These are phyloP conservation scores for Trifolium subterraneum DNA, from an alignment of 306 rosid genomes.

Conservation along the genomic window DNA sequence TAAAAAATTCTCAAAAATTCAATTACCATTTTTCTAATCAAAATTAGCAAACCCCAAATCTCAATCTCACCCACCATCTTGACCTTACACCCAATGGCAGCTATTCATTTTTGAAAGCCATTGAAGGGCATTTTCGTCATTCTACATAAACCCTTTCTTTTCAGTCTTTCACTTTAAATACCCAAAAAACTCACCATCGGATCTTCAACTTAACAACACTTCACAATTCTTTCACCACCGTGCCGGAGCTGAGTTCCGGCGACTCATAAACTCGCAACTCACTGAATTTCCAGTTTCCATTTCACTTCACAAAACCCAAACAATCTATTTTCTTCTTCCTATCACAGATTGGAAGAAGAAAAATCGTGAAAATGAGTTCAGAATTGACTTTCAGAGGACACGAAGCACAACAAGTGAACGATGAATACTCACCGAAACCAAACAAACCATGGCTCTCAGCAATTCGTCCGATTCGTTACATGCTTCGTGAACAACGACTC, in stretches of 20 bases:
- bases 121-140: conserved; percentile 46
- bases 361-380: conserved; percentile 47
- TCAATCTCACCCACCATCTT: conserved; percentile 25
- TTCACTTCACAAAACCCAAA: background rate
- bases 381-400: conserved; percentile 86
- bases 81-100: conserved; percentile 34
- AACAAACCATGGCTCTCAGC: conserved; percentile 73
- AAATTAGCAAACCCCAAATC: background rate
- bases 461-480: conserved; percentile 74
- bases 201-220: background rate
- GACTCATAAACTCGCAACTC: conserved; percentile 39
- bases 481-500: conserved; percentile 89
- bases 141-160: background rate
- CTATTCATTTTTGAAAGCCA: conserved; percentile 39
- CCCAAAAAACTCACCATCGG: background rate
- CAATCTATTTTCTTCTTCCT: background rate
- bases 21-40: background rate
- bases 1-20: background rate
- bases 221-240: background rate
- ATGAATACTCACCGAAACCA: conserved; percentile 73
- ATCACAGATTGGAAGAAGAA: background rate
- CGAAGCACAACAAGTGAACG: conserved; percentile 63
- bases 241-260: conserved; percentile 46
- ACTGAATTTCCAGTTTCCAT: background rate
- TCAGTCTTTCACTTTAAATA: conserved; percentile 37